A percentile compares a stretch with the other conserved stretches of the same genome.
Evolutionary conservation across 176 grass and related monocot species (phyloP).

Genomic region (Musa acuminata): DNA sequence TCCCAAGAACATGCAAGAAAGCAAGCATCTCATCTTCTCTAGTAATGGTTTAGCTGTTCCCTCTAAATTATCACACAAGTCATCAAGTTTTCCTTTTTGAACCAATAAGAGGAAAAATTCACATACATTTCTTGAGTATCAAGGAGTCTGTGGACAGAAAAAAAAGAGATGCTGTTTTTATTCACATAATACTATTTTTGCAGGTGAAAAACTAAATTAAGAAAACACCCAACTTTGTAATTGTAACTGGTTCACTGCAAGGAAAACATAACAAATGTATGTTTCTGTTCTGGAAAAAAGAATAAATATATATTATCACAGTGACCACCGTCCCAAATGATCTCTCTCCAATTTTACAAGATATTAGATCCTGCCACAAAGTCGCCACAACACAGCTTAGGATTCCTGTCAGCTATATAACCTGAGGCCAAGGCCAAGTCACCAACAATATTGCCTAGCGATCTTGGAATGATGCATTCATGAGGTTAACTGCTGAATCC

Average conservation of each 20-base stretch:
- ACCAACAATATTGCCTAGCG: neutral
- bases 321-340: neutral
- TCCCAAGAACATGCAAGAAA: no score
- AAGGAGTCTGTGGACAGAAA: no score
- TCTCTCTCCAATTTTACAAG: neutral
- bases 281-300: neutral
- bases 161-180: no score
- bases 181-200: neutral
- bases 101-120: no score
- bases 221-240: neutral
- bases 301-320: neutral
- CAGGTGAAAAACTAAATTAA: neutral
- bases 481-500: conserved; percentile 19
- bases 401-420: neutral
- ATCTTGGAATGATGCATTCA: conserved; percentile 25
- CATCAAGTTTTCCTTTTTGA: no score
- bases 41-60: no score
- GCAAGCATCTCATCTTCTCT: no score
- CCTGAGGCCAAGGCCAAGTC: neutral
- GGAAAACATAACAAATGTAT: neutral
- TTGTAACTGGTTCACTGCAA: neutral
- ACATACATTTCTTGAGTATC: no score
- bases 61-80: no score
- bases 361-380: neutral
- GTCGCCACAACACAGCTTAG: neutral